phyloP scores from a whole-genome alignment of 805 yeast species.

The Komagataella pseudopastoris region DNA sequence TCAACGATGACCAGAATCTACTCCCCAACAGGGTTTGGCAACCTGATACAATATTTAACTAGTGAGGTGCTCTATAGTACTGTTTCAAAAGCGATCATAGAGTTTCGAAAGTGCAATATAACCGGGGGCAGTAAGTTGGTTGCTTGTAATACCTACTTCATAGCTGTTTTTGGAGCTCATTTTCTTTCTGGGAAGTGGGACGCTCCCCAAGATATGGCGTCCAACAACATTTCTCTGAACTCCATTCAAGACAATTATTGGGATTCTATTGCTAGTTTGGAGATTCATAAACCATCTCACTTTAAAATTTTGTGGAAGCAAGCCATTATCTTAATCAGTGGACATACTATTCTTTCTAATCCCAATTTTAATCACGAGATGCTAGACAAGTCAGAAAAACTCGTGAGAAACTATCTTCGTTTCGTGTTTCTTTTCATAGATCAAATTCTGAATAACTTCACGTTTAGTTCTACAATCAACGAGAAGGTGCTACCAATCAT shows the following conservation, averaged over 20 bases:
- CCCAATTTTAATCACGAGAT: conserved; percentile 2
- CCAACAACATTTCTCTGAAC: conserved; percentile 16
- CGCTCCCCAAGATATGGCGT: conserved; percentile 6
- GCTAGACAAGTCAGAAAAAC: conserved; percentile 10
- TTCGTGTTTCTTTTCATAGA: conserved; percentile 27
- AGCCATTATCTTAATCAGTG: conserved; percentile 23
- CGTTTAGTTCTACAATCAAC: conserved; percentile 8
- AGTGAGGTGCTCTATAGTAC: conserved; percentile 4
- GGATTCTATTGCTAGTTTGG: conserved; percentile 10
- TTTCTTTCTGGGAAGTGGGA: conserved; percentile 27
- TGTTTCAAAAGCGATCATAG: conserved; percentile 3
- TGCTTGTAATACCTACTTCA: conserved; percentile 16
- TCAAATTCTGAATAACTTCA: conserved; percentile 13
- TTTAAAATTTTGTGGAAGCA: conserved; percentile 22
- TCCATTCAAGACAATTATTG: conserved; percentile 20
- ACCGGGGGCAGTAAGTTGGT: conserved; percentile 20
- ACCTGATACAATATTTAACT: conserved; percentile 24
- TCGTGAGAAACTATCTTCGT: conserved; percentile 19
- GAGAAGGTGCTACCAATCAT: conserved; percentile 19
- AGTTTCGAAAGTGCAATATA: conserved; percentile 12
- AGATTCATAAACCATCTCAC: conserved; percentile 18
- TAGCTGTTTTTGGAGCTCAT: conserved; percentile 20
- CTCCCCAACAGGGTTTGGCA: conserved; percentile 30
- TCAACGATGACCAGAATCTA: conserved; percentile 42
- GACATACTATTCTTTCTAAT: conserved; percentile 19